A percentile compares a stretch with the other conserved stretches of the same genome.
Evolutionary conservation across 176 grass and related monocot genomes (phyloP).

Genomic region (Carex myosuroides): DNA sequence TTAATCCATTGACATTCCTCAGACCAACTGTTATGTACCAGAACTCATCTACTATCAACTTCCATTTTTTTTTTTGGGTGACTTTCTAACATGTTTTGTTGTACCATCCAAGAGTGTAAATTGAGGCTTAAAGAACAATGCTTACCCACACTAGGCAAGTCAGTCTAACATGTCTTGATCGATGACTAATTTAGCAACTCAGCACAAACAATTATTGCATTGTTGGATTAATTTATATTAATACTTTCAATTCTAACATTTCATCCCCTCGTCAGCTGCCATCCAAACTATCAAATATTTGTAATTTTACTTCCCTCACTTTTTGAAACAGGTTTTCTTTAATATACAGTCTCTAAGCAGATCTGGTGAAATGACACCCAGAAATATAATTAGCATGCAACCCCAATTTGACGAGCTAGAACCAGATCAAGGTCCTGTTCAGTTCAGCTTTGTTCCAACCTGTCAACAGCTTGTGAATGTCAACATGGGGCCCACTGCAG

Average conservation of each 20-base stretch:
- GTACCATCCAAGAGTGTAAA: background rate
- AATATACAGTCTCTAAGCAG: background rate
- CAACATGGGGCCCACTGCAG: conserved; percentile 8
- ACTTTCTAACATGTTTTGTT: background rate
- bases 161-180: background rate
- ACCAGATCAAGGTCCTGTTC: background rate
- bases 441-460: conserved; percentile 4
- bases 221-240: background rate
- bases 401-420: background rate
- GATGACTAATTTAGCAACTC: background rate
- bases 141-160: background rate
- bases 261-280: background rate
- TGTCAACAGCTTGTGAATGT: conserved; percentile 18
- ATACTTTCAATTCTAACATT: background rate
- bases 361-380: conserved; percentile 1
- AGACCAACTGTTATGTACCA: background rate
- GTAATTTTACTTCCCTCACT: background rate
- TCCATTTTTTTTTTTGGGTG: background rate
- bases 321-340: background rate
- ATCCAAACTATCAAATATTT: background rate
- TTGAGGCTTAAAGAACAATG: background rate
- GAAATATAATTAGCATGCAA: conserved; percentile 13
- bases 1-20: background rate
- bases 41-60: background rate
- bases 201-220: background rate